A percentile compares a stretch with the other conserved stretches of the same genome.
These are phyloP conservation scores for Candida smagusa DNA, from an alignment of 1,139 yeast genomes.

Conservation along the genomic window DNA sequence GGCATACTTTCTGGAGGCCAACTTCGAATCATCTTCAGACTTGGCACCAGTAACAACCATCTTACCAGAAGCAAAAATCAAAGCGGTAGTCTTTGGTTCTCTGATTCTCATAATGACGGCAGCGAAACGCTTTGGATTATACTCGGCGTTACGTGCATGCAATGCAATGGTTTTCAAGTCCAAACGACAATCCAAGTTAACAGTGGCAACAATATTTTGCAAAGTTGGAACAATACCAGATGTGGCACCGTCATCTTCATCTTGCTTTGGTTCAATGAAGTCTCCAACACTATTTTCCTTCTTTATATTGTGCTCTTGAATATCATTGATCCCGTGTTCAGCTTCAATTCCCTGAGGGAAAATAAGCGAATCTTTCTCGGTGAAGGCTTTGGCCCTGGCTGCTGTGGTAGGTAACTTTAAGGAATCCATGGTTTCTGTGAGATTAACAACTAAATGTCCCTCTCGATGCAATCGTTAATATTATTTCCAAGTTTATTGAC, in stretches of 20 bases:
- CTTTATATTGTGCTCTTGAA: conserved; percentile 14
- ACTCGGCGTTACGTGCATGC: conserved; percentile 99
- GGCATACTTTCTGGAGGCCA: conserved; percentile 96
- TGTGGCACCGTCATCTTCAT: conserved; percentile 65
- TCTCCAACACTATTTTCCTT: conserved; percentile 24
- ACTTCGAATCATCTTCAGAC: conserved; percentile 94
- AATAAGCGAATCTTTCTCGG: conserved; percentile 63
- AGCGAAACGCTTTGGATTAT: conserved; percentile 96
- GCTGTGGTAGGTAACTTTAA: conserved; percentile 76
- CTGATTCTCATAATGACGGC: conserved; percentile 99
- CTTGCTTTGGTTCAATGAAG: conserved; percentile 40
- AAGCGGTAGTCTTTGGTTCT: conserved; percentile 97
- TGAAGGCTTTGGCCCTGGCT: conserved; percentile 75
- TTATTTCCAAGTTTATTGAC: conserved; percentile 1
- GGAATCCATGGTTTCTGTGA: conserved; percentile 56
- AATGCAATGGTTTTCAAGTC: conserved; percentile 96
- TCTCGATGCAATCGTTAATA: conserved; percentile 14
- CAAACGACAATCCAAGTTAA: conserved; percentile 90
- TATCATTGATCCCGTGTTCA: conserved; percentile 12
- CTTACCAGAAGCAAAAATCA: conserved; percentile 97
- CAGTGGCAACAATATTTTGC: conserved; percentile 97
- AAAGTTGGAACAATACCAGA: conserved; percentile 95
- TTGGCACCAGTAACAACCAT: conserved; percentile 99
- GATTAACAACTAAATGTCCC: conserved; percentile 47
- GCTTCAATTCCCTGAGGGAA: conserved; percentile 51